Evolutionary conservation across 345 rosid species (phyloP).

Genomic region (Rhizophora mangle): DNA sequence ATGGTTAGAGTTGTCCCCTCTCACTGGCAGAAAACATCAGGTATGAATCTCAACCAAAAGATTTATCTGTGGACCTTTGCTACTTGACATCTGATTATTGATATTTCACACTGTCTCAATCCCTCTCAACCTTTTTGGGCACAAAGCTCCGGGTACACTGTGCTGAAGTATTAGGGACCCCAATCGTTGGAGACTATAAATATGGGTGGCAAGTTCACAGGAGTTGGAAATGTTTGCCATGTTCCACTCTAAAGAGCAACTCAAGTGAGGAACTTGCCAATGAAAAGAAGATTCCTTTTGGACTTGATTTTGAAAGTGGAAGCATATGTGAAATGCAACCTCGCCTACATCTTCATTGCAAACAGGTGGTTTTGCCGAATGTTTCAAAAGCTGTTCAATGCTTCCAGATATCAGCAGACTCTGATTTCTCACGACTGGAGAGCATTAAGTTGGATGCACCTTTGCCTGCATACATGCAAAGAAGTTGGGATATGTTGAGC

Average conservation of each 20-base stretch:
- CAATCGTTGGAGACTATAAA: constrained; percentile 89
- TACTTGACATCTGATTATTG: neutral
- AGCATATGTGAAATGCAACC: constrained; percentile 63
- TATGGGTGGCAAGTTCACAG: constrained; percentile 88
- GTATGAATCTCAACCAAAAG: constrained; percentile 29
- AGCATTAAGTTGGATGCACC: constrained; percentile 66
- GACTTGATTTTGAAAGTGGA: constrained; percentile 68
- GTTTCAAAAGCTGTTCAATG: constrained; percentile 54
- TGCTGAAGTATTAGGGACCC: constrained; percentile 87
- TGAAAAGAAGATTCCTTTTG: constrained; percentile 46
- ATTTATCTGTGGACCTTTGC: neutral
- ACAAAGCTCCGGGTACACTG: constrained; percentile 92
- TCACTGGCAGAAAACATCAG: constrained; percentile 98
- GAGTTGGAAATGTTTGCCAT: constrained; percentile 36
- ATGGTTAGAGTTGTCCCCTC: constrained; percentile 85
- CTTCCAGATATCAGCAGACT: constrained; percentile 33
- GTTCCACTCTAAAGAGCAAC: constrained; percentile 17
- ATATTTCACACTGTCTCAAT: constrained; percentile 3
- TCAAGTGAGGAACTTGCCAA: constrained; percentile 14
- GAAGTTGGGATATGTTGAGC: constrained; percentile 59
- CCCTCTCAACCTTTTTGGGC: constrained; percentile 10
- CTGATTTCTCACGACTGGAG: constrained; percentile 45
- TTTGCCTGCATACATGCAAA: constrained; percentile 80
- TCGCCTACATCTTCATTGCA: constrained; percentile 85
- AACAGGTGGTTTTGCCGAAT: constrained; percentile 66